Evolutionary conservation across 2,329 filamentous ascomycete species (phyloP).

Genomic region (Neonectria ditissima): DNA sequence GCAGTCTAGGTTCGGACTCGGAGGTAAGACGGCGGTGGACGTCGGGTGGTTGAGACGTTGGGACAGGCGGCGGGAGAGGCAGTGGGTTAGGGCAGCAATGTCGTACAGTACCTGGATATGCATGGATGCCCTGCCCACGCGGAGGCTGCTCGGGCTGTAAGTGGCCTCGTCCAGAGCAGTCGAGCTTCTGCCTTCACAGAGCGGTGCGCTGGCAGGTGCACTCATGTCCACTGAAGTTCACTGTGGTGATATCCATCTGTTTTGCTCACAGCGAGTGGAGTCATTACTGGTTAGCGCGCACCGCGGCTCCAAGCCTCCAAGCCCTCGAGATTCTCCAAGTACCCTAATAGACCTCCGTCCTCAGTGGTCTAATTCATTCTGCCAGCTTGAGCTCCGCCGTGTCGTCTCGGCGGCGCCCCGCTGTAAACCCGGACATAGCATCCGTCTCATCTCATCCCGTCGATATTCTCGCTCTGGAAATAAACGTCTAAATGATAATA

Average conservation of each 20-base stretch:
- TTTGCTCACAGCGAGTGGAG: not conserved
- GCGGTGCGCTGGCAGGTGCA: constrained; percentile 26
- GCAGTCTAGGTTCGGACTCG: constrained; percentile 5
- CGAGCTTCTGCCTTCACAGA: constrained; percentile 4
- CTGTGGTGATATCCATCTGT: constrained; percentile 12
- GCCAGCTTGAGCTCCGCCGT: constrained; percentile 3
- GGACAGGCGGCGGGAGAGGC: not conserved
- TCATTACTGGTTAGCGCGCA: constrained; percentile 14
- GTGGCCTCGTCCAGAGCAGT: not conserved
- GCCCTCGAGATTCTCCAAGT: not conserved
- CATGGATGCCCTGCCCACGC: not conserved
- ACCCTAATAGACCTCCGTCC: constrained; percentile 3
- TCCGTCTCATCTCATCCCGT: constrained; percentile 25
- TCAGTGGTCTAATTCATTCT: constrained; percentile 5
- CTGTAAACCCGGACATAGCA: constrained; percentile 3
- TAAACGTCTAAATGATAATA: constrained; percentile 17
- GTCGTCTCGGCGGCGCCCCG: constrained; percentile 2
- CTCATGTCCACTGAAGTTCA: constrained; percentile 31
- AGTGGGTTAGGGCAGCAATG: not conserved
- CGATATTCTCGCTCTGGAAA: constrained; percentile 22
- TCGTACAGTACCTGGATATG: not conserved
- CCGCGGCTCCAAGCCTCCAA: not conserved
- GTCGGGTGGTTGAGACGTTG: not conserved
- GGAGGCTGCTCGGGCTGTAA: not conserved
- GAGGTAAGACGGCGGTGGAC: constrained; percentile 22